phyloP scores from a whole-genome alignment of 2,329 filamentous ascomycete genomes.

The Fusarium hainanense region DNA sequence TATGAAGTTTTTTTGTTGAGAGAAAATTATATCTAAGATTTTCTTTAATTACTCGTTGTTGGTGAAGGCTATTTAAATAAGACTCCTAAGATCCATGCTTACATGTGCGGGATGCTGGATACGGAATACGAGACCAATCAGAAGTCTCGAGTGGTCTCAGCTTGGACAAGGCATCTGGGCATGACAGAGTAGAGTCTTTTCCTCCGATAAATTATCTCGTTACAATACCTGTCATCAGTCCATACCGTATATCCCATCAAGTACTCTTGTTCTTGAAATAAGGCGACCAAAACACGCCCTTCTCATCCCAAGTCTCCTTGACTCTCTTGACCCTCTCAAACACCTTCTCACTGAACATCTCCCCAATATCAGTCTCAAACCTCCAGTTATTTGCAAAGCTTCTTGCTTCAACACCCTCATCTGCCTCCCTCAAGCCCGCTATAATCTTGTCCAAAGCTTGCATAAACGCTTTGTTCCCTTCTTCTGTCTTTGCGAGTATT shows the following conservation, averaged over 20 bases:
- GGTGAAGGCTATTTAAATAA: not conserved
- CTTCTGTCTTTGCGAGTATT: slow-evolving; percentile 21
- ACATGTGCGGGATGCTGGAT: too few relatives aligned
- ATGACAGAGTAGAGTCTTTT: not conserved
- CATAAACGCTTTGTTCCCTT: slow-evolving; percentile 14
- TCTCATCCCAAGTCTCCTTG: slow-evolving; percentile 43
- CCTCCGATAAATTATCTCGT: not conserved
- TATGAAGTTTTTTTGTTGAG: too few relatives aligned
- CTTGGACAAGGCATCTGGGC: not conserved
- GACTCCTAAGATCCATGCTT: too few relatives aligned
- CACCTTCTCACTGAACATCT: slow-evolving; percentile 34
- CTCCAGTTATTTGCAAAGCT: slow-evolving; percentile 42
- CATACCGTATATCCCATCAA: rapidly evolving
- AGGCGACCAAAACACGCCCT: slow-evolving; percentile 45
- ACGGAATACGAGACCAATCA: slow-evolving; percentile 31
- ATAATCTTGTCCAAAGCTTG: slow-evolving; percentile 22
- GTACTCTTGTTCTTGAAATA: not conserved
- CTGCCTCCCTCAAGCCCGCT: slow-evolving; percentile 8
- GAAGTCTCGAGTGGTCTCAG: not conserved
- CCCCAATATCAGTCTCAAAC: slow-evolving; percentile 28
- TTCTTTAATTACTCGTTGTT: not conserved
- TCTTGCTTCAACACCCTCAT: slow-evolving; percentile 15
- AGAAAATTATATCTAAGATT: too few relatives aligned
- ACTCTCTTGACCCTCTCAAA: slow-evolving; percentile 31
- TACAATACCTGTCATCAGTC: rapidly evolving